Percentiles rank a stretch among this genome's conserved stretches.
These are phyloP conservation scores for Aureobasidium sp. DNA, from an alignment of 2,329 filamentous ascomycete genomes.

Conservation along the genomic window DNA sequence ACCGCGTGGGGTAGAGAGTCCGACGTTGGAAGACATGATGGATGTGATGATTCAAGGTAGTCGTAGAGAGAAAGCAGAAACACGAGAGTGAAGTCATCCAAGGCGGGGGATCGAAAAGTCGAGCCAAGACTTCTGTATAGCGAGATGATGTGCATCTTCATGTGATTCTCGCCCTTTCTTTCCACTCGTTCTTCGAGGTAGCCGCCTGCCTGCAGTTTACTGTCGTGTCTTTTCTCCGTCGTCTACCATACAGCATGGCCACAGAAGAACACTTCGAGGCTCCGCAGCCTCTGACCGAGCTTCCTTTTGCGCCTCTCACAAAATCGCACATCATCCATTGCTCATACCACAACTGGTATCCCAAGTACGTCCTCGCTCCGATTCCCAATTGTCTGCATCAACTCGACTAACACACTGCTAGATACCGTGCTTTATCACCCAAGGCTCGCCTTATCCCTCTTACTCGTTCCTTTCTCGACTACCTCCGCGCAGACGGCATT, in stretches of 20 bases:
- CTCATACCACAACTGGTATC: slow-evolving; percentile 88
- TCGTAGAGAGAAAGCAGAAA: neutral
- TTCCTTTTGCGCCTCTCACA: slow-evolving; percentile 75
- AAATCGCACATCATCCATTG: slow-evolving; percentile 87
- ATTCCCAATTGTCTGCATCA: too few species aligned
- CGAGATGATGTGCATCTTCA: neutral
- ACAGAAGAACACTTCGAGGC: neutral
- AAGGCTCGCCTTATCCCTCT: slow-evolving; percentile 81
- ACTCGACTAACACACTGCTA: slow-evolving; percentile 27
- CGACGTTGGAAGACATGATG: slow-evolving; percentile 90
- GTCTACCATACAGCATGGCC: neutral
- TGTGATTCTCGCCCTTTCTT: neutral
- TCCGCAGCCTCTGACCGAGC: slow-evolving; percentile 23
- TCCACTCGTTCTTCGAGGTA: neutral
- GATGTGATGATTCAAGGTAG: neutral
- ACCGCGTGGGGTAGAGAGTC: slow-evolving; percentile 85
- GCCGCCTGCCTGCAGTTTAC: neutral
- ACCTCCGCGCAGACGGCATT: slow-evolving; percentile 88
- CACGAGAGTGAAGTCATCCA: slow-evolving; percentile 3
- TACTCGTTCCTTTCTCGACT: slow-evolving; percentile 65
- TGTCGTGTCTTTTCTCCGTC: neutral
- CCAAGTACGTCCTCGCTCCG: slow-evolving; percentile 43
- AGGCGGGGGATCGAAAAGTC: slow-evolving; percentile 5
- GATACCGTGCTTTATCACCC: slow-evolving; percentile 71
- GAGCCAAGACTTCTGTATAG: slow-evolving; percentile 11